Evolutionary conservation across 2,329 filamentous ascomycete genomes (phyloP).

Genomic region (Aspergillus sp.): DNA sequence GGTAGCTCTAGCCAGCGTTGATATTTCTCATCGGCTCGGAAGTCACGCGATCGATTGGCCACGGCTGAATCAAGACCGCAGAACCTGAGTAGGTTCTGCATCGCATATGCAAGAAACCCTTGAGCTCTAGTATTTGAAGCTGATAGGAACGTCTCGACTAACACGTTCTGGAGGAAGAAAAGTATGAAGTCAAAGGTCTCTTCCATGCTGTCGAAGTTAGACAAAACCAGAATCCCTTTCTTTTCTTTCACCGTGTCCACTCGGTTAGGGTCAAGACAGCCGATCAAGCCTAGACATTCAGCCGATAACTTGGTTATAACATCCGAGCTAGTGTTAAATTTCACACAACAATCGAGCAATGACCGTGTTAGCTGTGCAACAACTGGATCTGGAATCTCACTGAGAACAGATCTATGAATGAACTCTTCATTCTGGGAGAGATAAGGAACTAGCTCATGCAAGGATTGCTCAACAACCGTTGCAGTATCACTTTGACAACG

Average conservation of each 20-base stretch:
- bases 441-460: conserved; percentile 74
- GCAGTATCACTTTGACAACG: conserved; percentile 81
- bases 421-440: conserved; percentile 73
- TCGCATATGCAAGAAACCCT: conserved; percentile 88
- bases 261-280: conserved; percentile 87
- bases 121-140: conserved; percentile 85
- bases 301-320: conserved; percentile 74
- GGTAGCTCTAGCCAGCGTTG: conserved; percentile 77
- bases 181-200: conserved; percentile 86
- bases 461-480: conserved; percentile 78
- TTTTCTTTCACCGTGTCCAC: conserved; percentile 78
- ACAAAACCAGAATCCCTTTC: conserved; percentile 78
- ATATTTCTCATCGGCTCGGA: conserved; percentile 63
- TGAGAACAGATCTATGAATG: conserved; percentile 75
- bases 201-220: conserved; percentile 76
- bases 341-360: conserved; percentile 81
- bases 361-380: conserved; percentile 72
- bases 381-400: conserved; percentile 78
- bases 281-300: conserved; percentile 81
- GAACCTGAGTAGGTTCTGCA: conserved; percentile 84
- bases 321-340: conserved; percentile 68
- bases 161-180: conserved; percentile 79
- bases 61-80: conserved; percentile 68
- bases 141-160: conserved; percentile 89
- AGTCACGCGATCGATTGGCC: conserved; percentile 53